A percentile compares a stretch with the other conserved stretches of the same genome.
Conservation (phyloP, 495 filamentous ascomycete genomes). For the Aspergillus steynii region DNA sequence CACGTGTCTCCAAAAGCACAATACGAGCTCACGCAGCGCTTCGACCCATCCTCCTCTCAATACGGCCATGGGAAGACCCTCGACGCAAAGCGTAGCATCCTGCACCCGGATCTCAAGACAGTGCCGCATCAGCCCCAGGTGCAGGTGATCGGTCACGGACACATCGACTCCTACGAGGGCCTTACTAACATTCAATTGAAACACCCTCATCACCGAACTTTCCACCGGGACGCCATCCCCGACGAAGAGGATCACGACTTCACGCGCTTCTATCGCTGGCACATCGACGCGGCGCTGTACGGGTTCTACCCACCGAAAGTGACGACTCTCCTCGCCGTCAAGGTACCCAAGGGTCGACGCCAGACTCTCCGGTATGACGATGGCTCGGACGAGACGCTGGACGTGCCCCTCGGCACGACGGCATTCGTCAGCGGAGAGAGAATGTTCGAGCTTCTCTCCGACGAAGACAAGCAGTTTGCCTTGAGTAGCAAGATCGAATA, state of each 20-base stretch:
- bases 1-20: constrained; percentile 64
- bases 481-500: constrained; percentile 67
- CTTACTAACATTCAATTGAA: constrained; percentile 63
- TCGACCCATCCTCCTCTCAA: constrained; percentile 61
- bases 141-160: constrained; percentile 75
- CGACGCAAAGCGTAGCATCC: constrained; percentile 64
- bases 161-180: constrained; percentile 64
- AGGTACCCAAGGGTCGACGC: constrained; percentile 61
- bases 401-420: constrained; percentile 72
- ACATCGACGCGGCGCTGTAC: constrained; percentile 77
- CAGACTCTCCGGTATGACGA: constrained; percentile 72
- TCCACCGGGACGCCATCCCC: constrained; percentile 65
- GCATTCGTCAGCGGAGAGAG: constrained; percentile 68
- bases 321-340: constrained; percentile 67
- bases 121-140: constrained; percentile 77
- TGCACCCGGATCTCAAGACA: constrained; percentile 77
- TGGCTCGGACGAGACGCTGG: constrained; percentile 63
- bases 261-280: constrained; percentile 77
- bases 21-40: constrained; percentile 67
- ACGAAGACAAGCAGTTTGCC: constrained; percentile 65
- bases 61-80: constrained; percentile 75
- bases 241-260: constrained; percentile 62
- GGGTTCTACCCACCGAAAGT: constrained; percentile 68
- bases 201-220: constrained; percentile 74
- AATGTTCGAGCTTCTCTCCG: constrained; percentile 63